Percentiles rank a stretch among this genome's conserved stretches.
phyloP scores from a whole-genome alignment of 306 rosid genomes.

The Castanopsis chinensis region DNA sequence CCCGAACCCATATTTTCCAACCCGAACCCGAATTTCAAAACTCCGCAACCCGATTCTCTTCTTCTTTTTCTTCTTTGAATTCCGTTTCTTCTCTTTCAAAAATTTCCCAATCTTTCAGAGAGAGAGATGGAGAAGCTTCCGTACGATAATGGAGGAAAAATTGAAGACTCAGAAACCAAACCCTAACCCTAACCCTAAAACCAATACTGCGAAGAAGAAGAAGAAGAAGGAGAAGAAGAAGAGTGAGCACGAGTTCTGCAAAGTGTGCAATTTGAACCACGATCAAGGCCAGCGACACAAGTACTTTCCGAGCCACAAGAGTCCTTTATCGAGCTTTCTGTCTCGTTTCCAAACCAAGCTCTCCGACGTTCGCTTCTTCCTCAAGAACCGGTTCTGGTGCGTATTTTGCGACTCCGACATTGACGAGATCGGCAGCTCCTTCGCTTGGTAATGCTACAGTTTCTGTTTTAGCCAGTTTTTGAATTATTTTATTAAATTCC shows the following conservation, averaged over 20 bases:
- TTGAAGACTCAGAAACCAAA: slow-evolving; percentile 11
- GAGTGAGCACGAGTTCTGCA: slow-evolving; percentile 70
- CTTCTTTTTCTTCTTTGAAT: background rate
- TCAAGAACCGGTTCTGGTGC: slow-evolving; percentile 73
- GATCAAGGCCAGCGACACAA: slow-evolving; percentile 80
- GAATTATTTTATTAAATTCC: background rate
- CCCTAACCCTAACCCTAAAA: slow-evolving; percentile 19
- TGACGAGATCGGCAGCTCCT: slow-evolving; percentile 54
- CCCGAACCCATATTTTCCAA: too few relatives aligned
- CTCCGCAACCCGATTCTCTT: background rate
- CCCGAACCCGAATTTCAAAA: background rate
- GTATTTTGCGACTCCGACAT: slow-evolving; percentile 67
- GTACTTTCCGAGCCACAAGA: slow-evolving; percentile 82
- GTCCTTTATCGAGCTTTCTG: slow-evolving; percentile 64
- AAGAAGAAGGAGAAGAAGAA: too few relatives aligned
- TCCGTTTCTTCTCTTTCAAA: background rate
- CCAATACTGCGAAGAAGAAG: background rate
- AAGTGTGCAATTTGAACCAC: slow-evolving; percentile 71
- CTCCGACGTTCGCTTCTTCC: slow-evolving; percentile 61
- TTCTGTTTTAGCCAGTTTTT: background rate
- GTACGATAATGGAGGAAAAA: slow-evolving; percentile 28
- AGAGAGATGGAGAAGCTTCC: background rate
- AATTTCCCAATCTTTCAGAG: background rate
- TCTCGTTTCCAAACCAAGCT: slow-evolving; percentile 71
- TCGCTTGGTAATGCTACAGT: slow-evolving; percentile 50